Base-by-base conservation (phyloP, 2,329 filamentous ascomycete species). In the Colletotrichum ledebouriae region DNA sequence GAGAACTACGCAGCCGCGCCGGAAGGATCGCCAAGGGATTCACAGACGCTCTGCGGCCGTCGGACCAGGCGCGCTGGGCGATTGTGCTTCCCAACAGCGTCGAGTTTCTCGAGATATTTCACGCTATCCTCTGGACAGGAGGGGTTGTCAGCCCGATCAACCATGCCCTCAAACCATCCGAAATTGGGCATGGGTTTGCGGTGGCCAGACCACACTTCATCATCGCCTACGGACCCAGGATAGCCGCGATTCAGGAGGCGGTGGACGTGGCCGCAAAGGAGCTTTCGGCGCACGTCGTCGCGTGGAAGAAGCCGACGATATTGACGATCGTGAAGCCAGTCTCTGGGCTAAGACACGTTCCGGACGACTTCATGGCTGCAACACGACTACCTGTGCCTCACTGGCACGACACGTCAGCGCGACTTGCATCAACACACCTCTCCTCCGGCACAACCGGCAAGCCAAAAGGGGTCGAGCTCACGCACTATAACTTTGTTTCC, bases 401-500 rank as follows among this genome's bases (percentile, higher is more conserved):
- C 57, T 78, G 75, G 72, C 6, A 63, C 0, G 75, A 82, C 62
- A 81, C 79, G 0, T 60, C 72, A 0, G 69, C 70, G 13, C 76
- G 78, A 15, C 67, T 80, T 6, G 80, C 80, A 4, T 79, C 79
- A 1, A 81, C 82, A 20, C 79, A 81, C 55, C 70, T 75, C 10
- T 75, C 74, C 1, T 64, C 81, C 77, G 95, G 95, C 7, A 98
- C 95, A 0, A 98, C 95, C 0, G 95, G 95, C 2, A 82, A 94
- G 58, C 94, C 95, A 0, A 98, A 98, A 79, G 95, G 94, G 15
- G 95, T 98, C 13, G 92, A 93, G 87, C 84, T 98, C 37, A 92
- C 89, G 7, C 95, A 98, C 79, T 79, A 82, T 71, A 98, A 98
- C 77, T 90, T 97, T 68, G 87, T 97, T 11, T 82, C 93, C 67